phyloP scores from a whole-genome alignment of 805 yeast genomes.

The Candida silvatica region DNA sequence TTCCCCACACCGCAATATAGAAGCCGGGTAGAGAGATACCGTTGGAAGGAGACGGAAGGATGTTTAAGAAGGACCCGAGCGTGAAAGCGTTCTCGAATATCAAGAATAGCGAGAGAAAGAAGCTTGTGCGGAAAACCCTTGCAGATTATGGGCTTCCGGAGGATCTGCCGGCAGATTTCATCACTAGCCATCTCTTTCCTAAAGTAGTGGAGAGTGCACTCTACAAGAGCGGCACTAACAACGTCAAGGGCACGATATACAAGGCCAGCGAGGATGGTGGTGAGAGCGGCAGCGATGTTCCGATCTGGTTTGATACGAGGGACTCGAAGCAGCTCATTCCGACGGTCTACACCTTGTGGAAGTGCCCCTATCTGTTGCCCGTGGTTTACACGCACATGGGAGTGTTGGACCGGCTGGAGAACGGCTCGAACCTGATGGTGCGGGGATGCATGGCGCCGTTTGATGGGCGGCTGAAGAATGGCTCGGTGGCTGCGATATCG shows the following conservation, averaged over 20 bases:
- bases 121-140: slow-evolving; percentile 27
- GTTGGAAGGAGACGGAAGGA: too few relatives aligned
- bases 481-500: slow-evolving; percentile 65
- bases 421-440: slow-evolving; percentile 78
- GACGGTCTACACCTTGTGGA: slow-evolving; percentile 67
- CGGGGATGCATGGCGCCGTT: slow-evolving; percentile 64
- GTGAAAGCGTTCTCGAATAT: slow-evolving; percentile 72
- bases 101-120: slow-evolving; percentile 73
- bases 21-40: background rate
- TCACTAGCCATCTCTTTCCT: slow-evolving; percentile 36
- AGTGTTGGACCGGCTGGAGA: slow-evolving; percentile 60
- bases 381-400: slow-evolving; percentile 60
- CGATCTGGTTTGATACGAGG: slow-evolving; percentile 62
- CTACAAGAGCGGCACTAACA: slow-evolving; percentile 29
- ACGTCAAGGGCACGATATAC: slow-evolving; percentile 53
- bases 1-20: background rate
- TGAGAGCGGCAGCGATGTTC: slow-evolving; percentile 28
- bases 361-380: slow-evolving; percentile 57
- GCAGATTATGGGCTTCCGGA: slow-evolving; percentile 31
- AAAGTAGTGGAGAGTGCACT: slow-evolving; percentile 52
- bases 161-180: slow-evolving; percentile 27
- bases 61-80: slow-evolving; percentile 49
- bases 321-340: slow-evolving; percentile 50
- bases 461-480: slow-evolving; percentile 37
- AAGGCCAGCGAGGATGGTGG: slow-evolving; percentile 44